Evolutionary conservation across 2,329 filamentous ascomycete species (phyloP).

Genomic region (Talaromyces pinophilus): DNA sequence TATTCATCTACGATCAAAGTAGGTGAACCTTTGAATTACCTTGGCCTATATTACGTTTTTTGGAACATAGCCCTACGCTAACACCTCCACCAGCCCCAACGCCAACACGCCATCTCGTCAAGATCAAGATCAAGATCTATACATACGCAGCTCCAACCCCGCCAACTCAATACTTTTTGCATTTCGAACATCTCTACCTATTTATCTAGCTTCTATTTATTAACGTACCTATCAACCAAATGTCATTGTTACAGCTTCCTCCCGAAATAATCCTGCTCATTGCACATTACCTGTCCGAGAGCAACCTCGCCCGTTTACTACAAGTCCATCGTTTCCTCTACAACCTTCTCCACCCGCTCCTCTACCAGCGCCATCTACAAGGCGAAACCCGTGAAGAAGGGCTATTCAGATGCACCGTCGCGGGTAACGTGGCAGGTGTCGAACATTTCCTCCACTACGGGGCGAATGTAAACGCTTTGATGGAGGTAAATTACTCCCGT

Average conservation of each 20-base stretch:
- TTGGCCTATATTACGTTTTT: no score
- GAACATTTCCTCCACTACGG: neutral
- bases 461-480: neutral
- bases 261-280: conserved; percentile 4
- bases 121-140: no score
- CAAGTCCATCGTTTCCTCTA: neutral
- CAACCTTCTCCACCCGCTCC: neutral
- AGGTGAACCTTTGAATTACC: no score
- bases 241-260: neutral
- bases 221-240: neutral
- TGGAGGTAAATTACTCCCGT: neutral
- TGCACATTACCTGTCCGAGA: neutral
- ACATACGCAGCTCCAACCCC: no score
- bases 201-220: no score
- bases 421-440: neutral
- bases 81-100: no score
- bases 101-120: no score
- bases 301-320: neutral
- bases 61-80: no score
- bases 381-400: neutral
- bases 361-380: conserved; percentile 4
- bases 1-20: no score
- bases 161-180: no score
- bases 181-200: no score
- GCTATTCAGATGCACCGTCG: neutral